Evolutionary conservation across 169 alveolate genomes (phyloP), one percentile per base, ranked within the genome.

Genomic region (Eimeria falciformis): DNA sequence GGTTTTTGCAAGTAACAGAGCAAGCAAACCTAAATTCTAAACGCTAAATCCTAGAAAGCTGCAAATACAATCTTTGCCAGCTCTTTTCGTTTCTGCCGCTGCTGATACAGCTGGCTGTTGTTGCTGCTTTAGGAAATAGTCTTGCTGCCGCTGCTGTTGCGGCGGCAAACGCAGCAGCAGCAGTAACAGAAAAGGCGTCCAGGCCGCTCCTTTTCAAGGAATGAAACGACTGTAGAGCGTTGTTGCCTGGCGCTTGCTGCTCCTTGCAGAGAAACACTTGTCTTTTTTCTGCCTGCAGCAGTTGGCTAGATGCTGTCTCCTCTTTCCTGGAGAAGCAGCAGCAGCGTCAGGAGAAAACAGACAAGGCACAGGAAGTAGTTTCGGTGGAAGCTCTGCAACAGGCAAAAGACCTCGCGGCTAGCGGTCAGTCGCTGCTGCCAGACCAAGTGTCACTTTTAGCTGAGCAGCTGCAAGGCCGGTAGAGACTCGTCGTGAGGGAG

Each of bases 281-380:
- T 73, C 62, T 73, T n/a, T 18, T 37, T 23, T 9, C 6, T 14
- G 14, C n/a, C 9, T 73, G 84, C 65, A 73, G 62, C 55, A 73
- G 58, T 58, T 73, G 84, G 84, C 18, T 45, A n/a, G 12, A 27
- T 37, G 58, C 27, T 4, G 45, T 73, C 25, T 40, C 84, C n/a
- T 11, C 84, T 40, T 25, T 73, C 9, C 58, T 27, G 11, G 62
- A 37, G 62, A 33, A 73, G 84, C 84, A 73, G 84, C 27, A 18
- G 83, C 83, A 73, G 83, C 84, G 40, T 62, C 84, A 73, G 58
- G 84, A 73, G 21, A n/a, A n/a, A n/a, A n/a, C 62, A n/a, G 84
- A 73, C 18, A 18, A 73, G 58, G 5, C 23, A n/a, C 79, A 29
- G 12, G 5, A 9, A 12, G n/a, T 37, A 58, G 62, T 58, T 9